Base-by-base conservation (phyloP, 148 eudicot species). In the Agrostemma githago region DNA sequence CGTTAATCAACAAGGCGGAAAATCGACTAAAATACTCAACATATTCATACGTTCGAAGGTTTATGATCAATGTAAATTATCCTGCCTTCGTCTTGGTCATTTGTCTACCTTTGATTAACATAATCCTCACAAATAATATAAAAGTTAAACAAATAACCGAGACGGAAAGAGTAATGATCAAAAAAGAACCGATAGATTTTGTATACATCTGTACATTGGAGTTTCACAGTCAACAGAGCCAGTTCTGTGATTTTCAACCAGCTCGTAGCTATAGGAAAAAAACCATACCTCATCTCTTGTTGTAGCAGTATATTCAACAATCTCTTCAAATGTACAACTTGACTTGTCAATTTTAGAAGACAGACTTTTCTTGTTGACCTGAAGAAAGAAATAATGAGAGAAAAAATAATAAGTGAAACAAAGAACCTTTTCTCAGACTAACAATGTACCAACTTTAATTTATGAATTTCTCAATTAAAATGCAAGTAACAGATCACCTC, bases 261-360 rank as follows among this genome's bases (percentile, higher is more conserved):
- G 46, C 34, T 26, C 34, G 34, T 26, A 26, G 34, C 34, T 61
- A 46, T 60, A 8, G 53, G 71, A 64, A 69, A 48, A 14, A 59
- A 44, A 41, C 41, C 77, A 15, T 57, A 81, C 83, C 83, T 80
- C 73, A 4, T 72, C 77, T 61, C 56, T 72, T 40, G 71, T 81
- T 26, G 53, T 5, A 62, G 48, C n/a, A 81, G 58, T 73, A 42
- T 5, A 40, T 68, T 72, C 53, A n/a, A 54, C 74, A 46, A 76
- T 62, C 0, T 77, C 83, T 61, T 81, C 80, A 40, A 46, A 68
- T 69, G 72, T 81, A 72, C 7, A 6, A 53, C 61, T 76, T 77
- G 74, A 37, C 17, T 69, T 16, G 46, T 81, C 83, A 72, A 81
- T 19, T 72, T 44, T 53, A 37, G 80, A 72, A 76, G 83, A 68